Evolutionary conservation across 2,329 filamentous ascomycete species (phyloP).

Genomic region (Parastagonospora avenae): DNA sequence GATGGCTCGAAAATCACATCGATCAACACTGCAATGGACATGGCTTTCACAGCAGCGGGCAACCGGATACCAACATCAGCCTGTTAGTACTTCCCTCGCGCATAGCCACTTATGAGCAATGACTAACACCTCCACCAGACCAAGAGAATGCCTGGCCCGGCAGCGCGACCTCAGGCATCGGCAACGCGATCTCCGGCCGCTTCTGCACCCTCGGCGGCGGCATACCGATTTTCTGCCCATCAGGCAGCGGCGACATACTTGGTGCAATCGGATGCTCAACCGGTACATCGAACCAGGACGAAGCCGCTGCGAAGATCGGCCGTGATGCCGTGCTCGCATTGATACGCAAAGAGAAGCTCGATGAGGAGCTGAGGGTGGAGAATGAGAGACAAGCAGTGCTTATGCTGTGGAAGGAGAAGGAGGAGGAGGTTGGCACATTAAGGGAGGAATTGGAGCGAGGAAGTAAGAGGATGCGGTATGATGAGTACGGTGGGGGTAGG

Average conservation of each 20-base stretch:
- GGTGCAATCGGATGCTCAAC: slow-evolving; percentile 61
- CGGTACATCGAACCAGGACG: slow-evolving; percentile 59
- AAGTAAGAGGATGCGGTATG: slow-evolving; percentile 24
- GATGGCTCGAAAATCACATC: slow-evolving; percentile 54
- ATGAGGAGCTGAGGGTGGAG: slow-evolving; percentile 21
- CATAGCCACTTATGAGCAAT: background rate
- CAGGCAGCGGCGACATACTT: slow-evolving; percentile 55
- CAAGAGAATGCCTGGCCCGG: slow-evolving; percentile 57
- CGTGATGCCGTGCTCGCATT: slow-evolving; percentile 53
- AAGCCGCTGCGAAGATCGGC: slow-evolving; percentile 56
- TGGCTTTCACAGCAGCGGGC: slow-evolving; percentile 61
- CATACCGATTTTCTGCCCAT: slow-evolving; percentile 53
- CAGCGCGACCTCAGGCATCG: slow-evolving; percentile 55
- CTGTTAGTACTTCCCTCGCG: slow-evolving; percentile 20
- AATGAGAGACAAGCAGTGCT: slow-evolving; percentile 27
- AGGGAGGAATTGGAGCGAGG: slow-evolving; percentile 27
- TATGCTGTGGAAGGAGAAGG: slow-evolving; percentile 29
- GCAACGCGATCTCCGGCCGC: slow-evolving; percentile 54
- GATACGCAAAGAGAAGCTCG: slow-evolving; percentile 21
- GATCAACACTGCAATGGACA: slow-evolving; percentile 67
- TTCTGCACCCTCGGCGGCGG: slow-evolving; percentile 60
- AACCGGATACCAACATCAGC: slow-evolving; percentile 57
- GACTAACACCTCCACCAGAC: slow-evolving; percentile 24
- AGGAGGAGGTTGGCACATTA: slow-evolving; percentile 22
- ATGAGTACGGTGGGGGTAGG: slow-evolving; percentile 11